Conservation (phyloP, 2,329 filamentous ascomycete genomes). For the Fusarium sp. region DNA sequence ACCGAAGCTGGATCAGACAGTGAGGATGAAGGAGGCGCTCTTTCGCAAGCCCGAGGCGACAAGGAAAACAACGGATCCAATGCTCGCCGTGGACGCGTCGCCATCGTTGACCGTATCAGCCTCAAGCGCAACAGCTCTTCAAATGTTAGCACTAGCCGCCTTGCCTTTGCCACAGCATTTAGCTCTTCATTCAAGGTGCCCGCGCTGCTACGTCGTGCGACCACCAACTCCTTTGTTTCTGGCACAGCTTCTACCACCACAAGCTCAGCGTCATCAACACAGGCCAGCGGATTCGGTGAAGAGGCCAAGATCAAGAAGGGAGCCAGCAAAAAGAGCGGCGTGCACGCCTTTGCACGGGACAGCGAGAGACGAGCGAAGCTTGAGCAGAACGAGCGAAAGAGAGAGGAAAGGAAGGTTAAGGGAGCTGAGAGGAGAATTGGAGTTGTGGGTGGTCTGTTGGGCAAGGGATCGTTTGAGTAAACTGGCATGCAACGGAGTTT, state of each 20-base stretch:
- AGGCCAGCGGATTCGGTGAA: conserved; percentile 59
- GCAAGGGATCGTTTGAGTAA: conserved; percentile 61
- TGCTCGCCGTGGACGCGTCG: conserved; percentile 54
- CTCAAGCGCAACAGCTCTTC: conserved; percentile 71
- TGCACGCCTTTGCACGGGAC: conserved; percentile 72
- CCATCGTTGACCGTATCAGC: conserved; percentile 79
- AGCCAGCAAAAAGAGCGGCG: conserved; percentile 70
- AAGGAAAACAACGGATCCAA: conserved; percentile 64
- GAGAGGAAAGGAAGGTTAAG: conserved; percentile 70
- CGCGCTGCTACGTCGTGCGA: conserved; percentile 78
- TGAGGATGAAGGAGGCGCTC: conserved; percentile 58
- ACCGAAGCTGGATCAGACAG: conserved; percentile 54
- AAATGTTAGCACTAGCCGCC: conserved; percentile 53
- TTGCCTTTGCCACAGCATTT: conserved; percentile 69
- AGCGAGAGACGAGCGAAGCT: conserved; percentile 68
- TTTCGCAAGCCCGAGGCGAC: conserved; percentile 52
- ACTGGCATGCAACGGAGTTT: conserved; percentile 29
- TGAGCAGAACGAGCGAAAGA: conserved; percentile 68
- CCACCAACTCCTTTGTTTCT: conserved; percentile 71
- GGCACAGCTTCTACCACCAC: conserved; percentile 52
- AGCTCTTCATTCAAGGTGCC: conserved; percentile 74
- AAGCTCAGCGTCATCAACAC: conserved; percentile 53
- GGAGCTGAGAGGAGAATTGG: conserved; percentile 69
- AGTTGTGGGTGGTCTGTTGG: conserved; percentile 70
- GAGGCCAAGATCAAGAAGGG: conserved; percentile 71